A percentile compares a stretch with the other conserved stretches of the same genome.
Evolutionary conservation across 495 filamentous ascomycete species (phyloP).

Genomic region (Annulohypoxylon moriforme): DNA sequence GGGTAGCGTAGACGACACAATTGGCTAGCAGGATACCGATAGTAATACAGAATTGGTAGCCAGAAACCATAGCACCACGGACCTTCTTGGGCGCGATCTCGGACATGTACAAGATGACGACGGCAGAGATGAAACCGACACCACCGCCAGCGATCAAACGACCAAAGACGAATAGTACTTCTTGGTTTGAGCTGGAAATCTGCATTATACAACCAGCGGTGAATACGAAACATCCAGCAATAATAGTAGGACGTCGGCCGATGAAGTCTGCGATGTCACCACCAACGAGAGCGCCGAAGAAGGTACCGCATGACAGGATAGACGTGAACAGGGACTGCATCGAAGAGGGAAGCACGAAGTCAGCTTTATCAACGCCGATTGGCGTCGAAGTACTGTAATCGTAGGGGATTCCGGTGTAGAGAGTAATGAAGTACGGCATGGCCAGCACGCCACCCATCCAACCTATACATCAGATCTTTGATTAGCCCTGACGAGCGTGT

Average conservation of each 20-base stretch:
- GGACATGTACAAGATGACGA: constrained; percentile 78
- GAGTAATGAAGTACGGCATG: constrained; percentile 61
- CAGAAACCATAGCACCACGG: constrained; percentile 74
- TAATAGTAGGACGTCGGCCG: constrained; percentile 70
- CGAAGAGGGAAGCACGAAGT: constrained; percentile 60
- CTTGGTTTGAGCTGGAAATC: constrained; percentile 66
- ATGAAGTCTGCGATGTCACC: constrained; percentile 71
- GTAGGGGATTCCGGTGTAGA: constrained; percentile 59
- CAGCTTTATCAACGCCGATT: constrained; percentile 43
- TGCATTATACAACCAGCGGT: constrained; percentile 69
- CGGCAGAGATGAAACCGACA: constrained; percentile 65
- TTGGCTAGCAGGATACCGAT: constrained; percentile 75
- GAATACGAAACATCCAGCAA: constrained; percentile 68
- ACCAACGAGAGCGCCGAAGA: constrained; percentile 72
- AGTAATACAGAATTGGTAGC: constrained; percentile 79
- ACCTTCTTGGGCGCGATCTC: constrained; percentile 73
- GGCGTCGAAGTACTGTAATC: constrained; percentile 57
- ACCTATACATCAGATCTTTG: constrained; percentile 61
- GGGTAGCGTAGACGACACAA: constrained; percentile 72
- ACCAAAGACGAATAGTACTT: constrained; percentile 72
- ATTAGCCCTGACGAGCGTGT: constrained; percentile 65
- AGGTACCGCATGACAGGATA: constrained; percentile 74
- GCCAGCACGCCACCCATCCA: constrained; percentile 68
- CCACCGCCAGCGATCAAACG: constrained; percentile 73
- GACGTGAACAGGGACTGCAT: constrained; percentile 71